Base-by-base conservation (phyloP, 1,284 basidiomycete genomes). In the Trichosporon asahii region DNA sequence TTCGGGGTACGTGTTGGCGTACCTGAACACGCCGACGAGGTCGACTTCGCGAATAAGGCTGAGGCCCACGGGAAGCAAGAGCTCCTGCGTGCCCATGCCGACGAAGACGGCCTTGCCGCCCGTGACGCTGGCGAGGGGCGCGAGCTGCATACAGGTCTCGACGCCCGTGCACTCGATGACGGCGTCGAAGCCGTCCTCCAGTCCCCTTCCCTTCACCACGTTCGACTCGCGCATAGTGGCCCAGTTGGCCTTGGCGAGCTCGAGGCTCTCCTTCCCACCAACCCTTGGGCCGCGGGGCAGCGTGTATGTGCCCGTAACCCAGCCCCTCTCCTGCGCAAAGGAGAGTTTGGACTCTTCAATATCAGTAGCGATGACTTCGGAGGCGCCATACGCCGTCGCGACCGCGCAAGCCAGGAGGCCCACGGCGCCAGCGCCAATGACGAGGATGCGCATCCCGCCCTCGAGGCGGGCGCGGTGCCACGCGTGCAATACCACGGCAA, bases 131-230 rank as follows among this genome's bases (percentile, higher is more conserved):
- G 67, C 65, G n/a, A 64, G 63, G 23, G 46, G 71, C 68, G 91
- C 90, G 88, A 93, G 90, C 80, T 95, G 92, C 80, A 95, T 94
- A 79, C 91, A 93, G 33, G 89, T 86, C 82, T 95, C 94, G 1
- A 94, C 94, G 74, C 95, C 95, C 5, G 95, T 96, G 84, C 95
- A 98, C 83, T 74, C 95, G 77, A 95, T 93, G 44, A 97, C 90
- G 76, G 92, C 86, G 83, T 98, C 94, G 83, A 95, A 96, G 14
- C 94, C 95, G 35, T 92, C 89, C 25, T 86, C 85, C 70, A 88
- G 85, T 68, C 85, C 86, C 64, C 79, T 75, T 4, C 55, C 33
- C 33, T 72, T 68, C 0, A 82, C 75, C 1, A 73, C 76, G n/a
- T 77, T 68, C 21, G 53, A 63, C 3, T 71, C 73, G 69, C 77